These are phyloP conservation scores for Podila epigama DNA, from an alignment of 192 early-diverging fungal genomes.

Conservation along the genomic window DNA sequence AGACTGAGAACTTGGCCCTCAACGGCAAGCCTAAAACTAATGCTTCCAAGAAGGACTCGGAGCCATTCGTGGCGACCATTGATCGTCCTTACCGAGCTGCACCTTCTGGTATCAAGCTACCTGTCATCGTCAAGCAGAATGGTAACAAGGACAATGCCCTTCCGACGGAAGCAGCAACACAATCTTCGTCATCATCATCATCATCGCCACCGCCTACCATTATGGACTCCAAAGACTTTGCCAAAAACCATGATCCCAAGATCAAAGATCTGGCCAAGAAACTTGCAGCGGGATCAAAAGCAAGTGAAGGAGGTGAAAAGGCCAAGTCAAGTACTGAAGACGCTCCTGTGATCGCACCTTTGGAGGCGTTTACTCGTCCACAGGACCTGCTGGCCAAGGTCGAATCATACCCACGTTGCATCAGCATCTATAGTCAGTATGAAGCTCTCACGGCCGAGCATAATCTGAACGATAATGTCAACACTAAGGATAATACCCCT, in stretches of 20 bases:
- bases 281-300: neutral
- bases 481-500: neutral
- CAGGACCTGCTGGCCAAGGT: conserved; percentile 12
- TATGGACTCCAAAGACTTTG: conserved; percentile 8
- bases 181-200: neutral
- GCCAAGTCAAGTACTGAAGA: conserved; percentile 14
- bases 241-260: conserved; percentile 24
- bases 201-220: conserved; percentile 21
- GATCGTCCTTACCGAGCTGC: conserved; percentile 42
- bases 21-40: neutral
- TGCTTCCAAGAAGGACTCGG: neutral
- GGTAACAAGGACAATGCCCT: neutral
- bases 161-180: neutral
- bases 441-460: conserved; percentile 27
- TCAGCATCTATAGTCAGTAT: conserved; percentile 46
- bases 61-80: neutral
- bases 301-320: too few relatives aligned
- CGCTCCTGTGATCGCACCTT: conserved; percentile 27
- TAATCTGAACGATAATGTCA: conserved; percentile 9
- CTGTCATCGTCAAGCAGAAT: conserved; percentile 5
- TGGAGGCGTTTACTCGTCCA: conserved; percentile 42
- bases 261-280: conserved; percentile 17
- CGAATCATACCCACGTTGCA: conserved; percentile 27
- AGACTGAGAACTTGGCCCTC: conserved; percentile 16
- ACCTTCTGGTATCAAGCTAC: conserved; percentile 32